Conservation (phyloP, 164 flowering plant species). For the Magnolia sinica region DNA sequence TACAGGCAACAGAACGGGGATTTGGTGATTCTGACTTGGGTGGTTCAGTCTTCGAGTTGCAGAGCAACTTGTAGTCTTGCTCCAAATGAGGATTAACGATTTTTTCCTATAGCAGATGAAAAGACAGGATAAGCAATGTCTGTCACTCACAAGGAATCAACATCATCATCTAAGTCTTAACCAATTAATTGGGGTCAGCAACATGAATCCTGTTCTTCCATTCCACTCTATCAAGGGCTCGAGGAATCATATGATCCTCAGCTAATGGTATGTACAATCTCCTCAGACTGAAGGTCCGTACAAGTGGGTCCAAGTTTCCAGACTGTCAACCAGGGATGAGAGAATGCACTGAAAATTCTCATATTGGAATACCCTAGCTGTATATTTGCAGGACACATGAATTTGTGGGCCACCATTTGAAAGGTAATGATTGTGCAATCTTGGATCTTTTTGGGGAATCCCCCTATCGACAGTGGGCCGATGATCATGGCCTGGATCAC, state of each 20-base stretch:
- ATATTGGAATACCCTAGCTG: not conserved
- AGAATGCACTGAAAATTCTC: not conserved
- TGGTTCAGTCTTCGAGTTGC: constrained; percentile 26
- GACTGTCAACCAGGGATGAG: not conserved
- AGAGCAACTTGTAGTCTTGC: constrained; percentile 48
- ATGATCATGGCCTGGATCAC: not conserved
- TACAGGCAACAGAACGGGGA: constrained; percentile 27
- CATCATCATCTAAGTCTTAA: no score
- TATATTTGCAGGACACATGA: not conserved
- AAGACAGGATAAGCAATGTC: no score
- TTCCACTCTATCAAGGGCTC: no score
- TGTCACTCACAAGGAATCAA: no score
- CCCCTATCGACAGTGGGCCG: not conserved
- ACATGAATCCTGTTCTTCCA: no score
- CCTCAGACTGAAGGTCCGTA: not conserved
- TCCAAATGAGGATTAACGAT: constrained; percentile 62
- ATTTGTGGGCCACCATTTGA: not conserved
- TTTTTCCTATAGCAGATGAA: constrained; percentile 42
- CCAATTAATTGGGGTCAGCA: no score
- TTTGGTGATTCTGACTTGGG: constrained; percentile 15
- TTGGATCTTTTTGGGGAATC: not conserved
- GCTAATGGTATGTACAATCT: no score
- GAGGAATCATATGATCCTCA: no score
- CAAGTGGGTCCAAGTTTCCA: not conserved
- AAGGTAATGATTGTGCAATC: not conserved